phyloP scores from a whole-genome alignment of 2,329 filamentous ascomycete species.

The Sporothrix sp. region DNA sequence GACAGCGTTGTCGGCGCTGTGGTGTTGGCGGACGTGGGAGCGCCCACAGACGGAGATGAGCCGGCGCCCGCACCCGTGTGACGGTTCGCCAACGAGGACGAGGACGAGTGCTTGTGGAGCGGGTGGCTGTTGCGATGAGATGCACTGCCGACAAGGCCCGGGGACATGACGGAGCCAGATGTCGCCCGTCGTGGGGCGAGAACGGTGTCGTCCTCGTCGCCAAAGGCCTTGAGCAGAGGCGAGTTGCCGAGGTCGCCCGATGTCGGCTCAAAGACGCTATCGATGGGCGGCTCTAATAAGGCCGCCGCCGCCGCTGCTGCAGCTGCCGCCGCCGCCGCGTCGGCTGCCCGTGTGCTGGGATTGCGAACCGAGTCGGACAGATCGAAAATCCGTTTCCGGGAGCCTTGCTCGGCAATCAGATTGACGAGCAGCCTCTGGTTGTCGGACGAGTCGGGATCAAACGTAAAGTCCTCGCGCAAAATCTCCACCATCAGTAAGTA shows the following conservation, averaged over 20 bases:
- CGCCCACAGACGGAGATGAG: slow-evolving; percentile 45
- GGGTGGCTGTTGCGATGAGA: slow-evolving; percentile 10
- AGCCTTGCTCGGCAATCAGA: slow-evolving; percentile 47
- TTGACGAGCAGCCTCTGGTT: slow-evolving; percentile 56
- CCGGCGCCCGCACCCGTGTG: slow-evolving; percentile 9
- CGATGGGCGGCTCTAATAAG: slow-evolving; percentile 37
- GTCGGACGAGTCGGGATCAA: slow-evolving; percentile 63
- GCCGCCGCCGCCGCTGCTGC: slow-evolving; percentile 27
- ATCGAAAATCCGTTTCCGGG: slow-evolving; percentile 54
- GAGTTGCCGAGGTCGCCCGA: slow-evolving; percentile 70
- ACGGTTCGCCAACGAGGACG: slow-evolving; percentile 7
- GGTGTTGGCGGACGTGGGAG: slow-evolving; percentile 44
- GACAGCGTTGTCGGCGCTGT: slow-evolving; percentile 56
- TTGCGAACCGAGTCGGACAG: slow-evolving; percentile 55
- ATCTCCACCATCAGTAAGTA: slow-evolving; percentile 81
- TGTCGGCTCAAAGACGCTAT: slow-evolving; percentile 77
- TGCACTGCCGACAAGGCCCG: slow-evolving; percentile 5
- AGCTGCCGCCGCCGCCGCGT: slow-evolving; percentile 8
- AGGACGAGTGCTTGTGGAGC: slow-evolving; percentile 6
- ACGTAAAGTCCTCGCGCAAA: slow-evolving; percentile 70
- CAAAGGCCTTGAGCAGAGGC: slow-evolving; percentile 52
- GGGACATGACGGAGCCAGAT: background rate
- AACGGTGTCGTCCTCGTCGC: slow-evolving; percentile 27
- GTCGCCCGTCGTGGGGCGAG: background rate
- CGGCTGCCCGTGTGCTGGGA: slow-evolving; percentile 8